Evolutionary conservation across 2,329 filamentous ascomycete species (phyloP).

Genomic region (Apiospora phragmitis): DNA sequence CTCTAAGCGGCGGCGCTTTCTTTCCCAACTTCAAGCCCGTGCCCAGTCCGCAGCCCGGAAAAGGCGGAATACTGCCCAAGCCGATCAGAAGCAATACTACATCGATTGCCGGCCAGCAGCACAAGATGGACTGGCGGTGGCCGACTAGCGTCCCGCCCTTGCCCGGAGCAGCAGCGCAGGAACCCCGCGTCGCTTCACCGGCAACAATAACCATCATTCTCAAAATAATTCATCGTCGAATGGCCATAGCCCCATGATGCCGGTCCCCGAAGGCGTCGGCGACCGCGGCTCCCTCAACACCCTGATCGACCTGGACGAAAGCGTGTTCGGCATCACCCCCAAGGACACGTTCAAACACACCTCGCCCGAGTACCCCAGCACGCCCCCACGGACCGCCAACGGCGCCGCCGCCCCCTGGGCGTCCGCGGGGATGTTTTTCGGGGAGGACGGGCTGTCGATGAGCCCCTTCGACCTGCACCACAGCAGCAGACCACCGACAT

Average conservation of each 20-base stretch:
- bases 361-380: background rate
- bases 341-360: conserved; percentile 37
- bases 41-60: background rate
- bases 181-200: conserved; percentile 36
- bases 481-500: background rate
- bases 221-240: background rate
- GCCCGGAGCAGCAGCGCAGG: conserved; percentile 37
- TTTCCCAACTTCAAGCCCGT: background rate
- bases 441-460: conserved; percentile 54
- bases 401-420: conserved; percentile 47
- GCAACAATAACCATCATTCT: background rate
- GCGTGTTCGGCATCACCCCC: conserved; percentile 38
- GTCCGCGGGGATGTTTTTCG: conserved; percentile 55
- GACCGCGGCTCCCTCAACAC: conserved; percentile 44
- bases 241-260: conserved; percentile 9
- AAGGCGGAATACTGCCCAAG: background rate
- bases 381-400: conserved; percentile 34
- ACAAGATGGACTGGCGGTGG: conserved; percentile 59
- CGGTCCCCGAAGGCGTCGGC: conserved; percentile 41
- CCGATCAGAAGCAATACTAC: conserved; percentile 45
- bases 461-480: conserved; percentile 60
- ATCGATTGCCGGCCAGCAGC: conserved; percentile 51
- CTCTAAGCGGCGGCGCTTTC: background rate
- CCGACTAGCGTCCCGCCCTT: conserved; percentile 51
- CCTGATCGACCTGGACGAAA: conserved; percentile 47